phyloP scores from a whole-genome alignment of 208 protist species.

The Leishmania tarentolae region DNA sequence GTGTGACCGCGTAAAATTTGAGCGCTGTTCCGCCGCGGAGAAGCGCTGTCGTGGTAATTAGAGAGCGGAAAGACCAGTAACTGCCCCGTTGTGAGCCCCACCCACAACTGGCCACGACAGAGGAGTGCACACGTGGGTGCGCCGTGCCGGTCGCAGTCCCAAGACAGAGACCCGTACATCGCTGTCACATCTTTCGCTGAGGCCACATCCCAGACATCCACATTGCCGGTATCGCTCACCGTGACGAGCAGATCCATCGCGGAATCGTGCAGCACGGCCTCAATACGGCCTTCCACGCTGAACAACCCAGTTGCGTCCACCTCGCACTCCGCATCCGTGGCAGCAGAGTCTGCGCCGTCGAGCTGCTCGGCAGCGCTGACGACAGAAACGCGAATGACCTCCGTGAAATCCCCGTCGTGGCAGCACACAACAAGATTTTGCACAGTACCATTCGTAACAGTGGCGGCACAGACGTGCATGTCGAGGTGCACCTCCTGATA shows the following conservation, averaged over 20 bases:
- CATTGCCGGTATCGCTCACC: conserved; percentile 46
- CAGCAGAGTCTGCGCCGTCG: neutral
- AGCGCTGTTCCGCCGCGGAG: neutral
- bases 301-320: conserved; percentile 42
- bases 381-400: conserved; percentile 18
- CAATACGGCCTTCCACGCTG: conserved; percentile 42
- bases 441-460: neutral
- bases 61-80: conserved; percentile 41
- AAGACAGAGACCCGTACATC: conserved; percentile 37
- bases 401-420: conserved; percentile 25
- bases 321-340: conserved; percentile 6
- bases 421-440: conserved; percentile 19
- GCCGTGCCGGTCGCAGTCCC: conserved; percentile 28
- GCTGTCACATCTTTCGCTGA: conserved; percentile 41
- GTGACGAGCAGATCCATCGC: conserved; percentile 32
- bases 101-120: conserved; percentile 37
- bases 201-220: conserved; percentile 63
- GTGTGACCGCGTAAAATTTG: conserved; percentile 20
- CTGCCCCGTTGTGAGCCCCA: conserved; percentile 45
- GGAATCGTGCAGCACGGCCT: conserved; percentile 35
- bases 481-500: conserved; percentile 24
- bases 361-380: conserved; percentile 1
- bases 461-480: conserved; percentile 18
- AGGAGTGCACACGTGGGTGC: conserved; percentile 34
- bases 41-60: neutral